Evolutionary conservation across 2,329 filamentous ascomycete genomes (phyloP).

Genomic region (Amauroascus verrucosus): DNA sequence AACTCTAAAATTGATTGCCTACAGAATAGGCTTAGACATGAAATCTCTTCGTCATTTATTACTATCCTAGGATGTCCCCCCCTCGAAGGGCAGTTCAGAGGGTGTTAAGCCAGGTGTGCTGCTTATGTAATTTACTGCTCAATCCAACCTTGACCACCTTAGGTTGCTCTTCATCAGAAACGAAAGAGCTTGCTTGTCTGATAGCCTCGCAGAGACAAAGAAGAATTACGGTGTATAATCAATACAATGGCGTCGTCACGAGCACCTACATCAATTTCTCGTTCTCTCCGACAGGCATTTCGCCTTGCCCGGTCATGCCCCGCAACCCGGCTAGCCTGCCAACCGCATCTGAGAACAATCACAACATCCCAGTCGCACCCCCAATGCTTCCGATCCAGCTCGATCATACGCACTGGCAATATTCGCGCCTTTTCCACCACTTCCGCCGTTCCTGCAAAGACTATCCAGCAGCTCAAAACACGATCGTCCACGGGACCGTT

Average conservation of each 20-base stretch:
- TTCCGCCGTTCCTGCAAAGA: slow-evolving; percentile 23
- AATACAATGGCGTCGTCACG: slow-evolving; percentile 4
- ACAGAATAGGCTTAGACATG: no score
- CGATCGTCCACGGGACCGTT: slow-evolving; percentile 53
- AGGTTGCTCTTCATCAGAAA: no score
- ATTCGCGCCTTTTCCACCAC: slow-evolving; percentile 25
- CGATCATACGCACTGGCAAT: not conserved
- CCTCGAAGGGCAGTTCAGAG: no score
- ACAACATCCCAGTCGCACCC: not conserved
- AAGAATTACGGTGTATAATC: not conserved
- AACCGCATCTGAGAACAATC: not conserved
- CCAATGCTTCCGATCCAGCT: not conserved
- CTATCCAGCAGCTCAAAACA: slow-evolving; percentile 33
- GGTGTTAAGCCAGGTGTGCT: no score
- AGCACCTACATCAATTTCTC: not conserved
- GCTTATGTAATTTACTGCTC: no score
- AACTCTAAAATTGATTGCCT: no score
- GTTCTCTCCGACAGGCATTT: slow-evolving; percentile 5
- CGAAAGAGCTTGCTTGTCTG: not conserved
- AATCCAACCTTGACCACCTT: no score
- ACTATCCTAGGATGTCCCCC: no score
- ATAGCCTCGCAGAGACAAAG: not conserved
- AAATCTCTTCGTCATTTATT: no score
- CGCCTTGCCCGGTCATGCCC: slow-evolving; percentile 3
- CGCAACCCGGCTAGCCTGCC: slow-evolving; percentile 1